A percentile compares a stretch with the other conserved stretches of the same genome.
Conservation (phyloP, 1,284 basidiomycete genomes). For the Trichosporon coremiiforme region DNA sequence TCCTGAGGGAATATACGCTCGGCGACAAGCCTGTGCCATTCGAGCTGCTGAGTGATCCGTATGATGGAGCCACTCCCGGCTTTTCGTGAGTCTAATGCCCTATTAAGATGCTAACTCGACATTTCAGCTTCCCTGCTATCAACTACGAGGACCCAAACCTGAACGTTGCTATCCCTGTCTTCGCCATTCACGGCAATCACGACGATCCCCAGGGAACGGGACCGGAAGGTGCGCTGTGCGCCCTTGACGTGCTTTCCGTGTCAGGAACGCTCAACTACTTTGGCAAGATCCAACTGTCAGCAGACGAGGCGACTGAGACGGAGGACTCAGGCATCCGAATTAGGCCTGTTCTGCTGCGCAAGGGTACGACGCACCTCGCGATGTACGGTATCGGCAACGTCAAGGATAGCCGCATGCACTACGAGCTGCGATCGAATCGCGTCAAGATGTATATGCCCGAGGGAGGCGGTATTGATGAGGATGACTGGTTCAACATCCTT, state of each 20-base stretch:
- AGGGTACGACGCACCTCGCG: slow-evolving; percentile 81
- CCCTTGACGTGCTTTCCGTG: slow-evolving; percentile 90
- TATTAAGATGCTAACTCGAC: slow-evolving; percentile 13
- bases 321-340: slow-evolving; percentile 72
- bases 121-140: slow-evolving; percentile 81
- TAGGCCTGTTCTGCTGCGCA: slow-evolving; percentile 82
- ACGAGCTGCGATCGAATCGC: slow-evolving; percentile 87
- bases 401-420: slow-evolving; percentile 93
- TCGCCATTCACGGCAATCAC: slow-evolving; percentile 99
- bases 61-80: slow-evolving; percentile 79
- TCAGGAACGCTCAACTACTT: slow-evolving; percentile 96
- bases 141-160: slow-evolving; percentile 98
- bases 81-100: slow-evolving; percentile 67
- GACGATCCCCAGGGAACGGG: slow-evolving; percentile 98
- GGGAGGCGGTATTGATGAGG: slow-evolving; percentile 64
- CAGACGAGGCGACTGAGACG: slow-evolving; percentile 61
- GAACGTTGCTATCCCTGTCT: slow-evolving; percentile 92
- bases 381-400: slow-evolving; percentile 97
- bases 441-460: slow-evolving; percentile 97
- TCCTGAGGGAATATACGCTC: slow-evolving; percentile 87
- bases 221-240: slow-evolving; percentile 89
- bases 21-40: slow-evolving; percentile 83
- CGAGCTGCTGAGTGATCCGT: slow-evolving; percentile 88
- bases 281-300: slow-evolving; percentile 70
- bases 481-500: slow-evolving; percentile 89